phyloP scores from a whole-genome alignment of 768 basidiomycete species.

The Lepiota venenata region DNA sequence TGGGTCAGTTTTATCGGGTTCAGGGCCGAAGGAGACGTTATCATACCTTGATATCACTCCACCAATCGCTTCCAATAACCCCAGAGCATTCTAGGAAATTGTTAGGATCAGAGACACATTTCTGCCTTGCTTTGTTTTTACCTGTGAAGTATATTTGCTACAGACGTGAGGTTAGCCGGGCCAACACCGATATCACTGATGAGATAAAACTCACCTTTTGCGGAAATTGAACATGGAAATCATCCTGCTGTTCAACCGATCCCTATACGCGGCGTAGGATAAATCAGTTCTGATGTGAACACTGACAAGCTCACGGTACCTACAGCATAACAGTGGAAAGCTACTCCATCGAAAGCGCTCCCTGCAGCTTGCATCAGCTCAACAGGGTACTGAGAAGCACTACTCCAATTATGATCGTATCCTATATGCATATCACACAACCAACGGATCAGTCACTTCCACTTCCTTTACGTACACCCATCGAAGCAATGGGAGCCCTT shows the following conservation, averaged over 20 bases:
- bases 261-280: constrained; percentile 28
- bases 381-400: constrained; percentile 56
- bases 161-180: constrained; percentile 1
- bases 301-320: not conserved
- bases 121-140: constrained; percentile 10
- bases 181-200: not conserved
- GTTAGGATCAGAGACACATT: not conserved
- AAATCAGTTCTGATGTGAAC: not conserved
- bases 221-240: constrained; percentile 51
- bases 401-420: constrained; percentile 66
- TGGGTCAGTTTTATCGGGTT: not conserved
- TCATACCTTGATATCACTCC: constrained; percentile 68
- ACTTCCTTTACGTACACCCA: constrained; percentile 6
- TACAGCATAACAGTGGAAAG: constrained; percentile 65
- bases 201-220: constrained; percentile 34
- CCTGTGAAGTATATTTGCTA: constrained; percentile 45
- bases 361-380: constrained; percentile 55
- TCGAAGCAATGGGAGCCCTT: not conserved
- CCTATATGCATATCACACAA: constrained; percentile 15
- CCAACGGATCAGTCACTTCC: not conserved
- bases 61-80: constrained; percentile 62
- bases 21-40: not conserved
- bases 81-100: constrained; percentile 57
- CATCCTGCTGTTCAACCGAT: constrained; percentile 43
- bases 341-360: constrained; percentile 56